Evolutionary conservation across 371 early-diverging fungal genomes (phyloP).

Genomic region (Sporodiniella umbellata): DNA sequence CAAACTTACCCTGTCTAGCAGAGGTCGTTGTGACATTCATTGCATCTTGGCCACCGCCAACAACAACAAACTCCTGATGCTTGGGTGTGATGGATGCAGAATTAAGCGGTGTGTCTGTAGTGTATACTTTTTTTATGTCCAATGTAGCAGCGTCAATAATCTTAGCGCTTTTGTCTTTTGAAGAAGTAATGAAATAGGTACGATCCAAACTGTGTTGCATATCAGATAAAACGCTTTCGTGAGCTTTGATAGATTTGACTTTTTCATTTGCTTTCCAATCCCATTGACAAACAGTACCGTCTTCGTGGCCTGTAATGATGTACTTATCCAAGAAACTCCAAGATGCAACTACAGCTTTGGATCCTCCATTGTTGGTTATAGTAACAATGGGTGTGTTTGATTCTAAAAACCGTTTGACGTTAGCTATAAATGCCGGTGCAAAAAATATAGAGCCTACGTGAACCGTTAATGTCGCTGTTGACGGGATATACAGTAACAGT

Average conservation of each 20-base stretch:
- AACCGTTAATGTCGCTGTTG: slow-evolving; percentile 55
- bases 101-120: slow-evolving; percentile 95
- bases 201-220: slow-evolving; percentile 92
- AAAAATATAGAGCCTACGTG: slow-evolving; percentile 11
- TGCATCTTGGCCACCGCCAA: slow-evolving; percentile 84
- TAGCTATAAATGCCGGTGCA: neutral
- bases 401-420: slow-evolving; percentile 28
- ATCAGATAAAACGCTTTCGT: slow-evolving; percentile 83
- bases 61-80: slow-evolving; percentile 71
- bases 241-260: slow-evolving; percentile 64
- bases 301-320: slow-evolving; percentile 90
- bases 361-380: slow-evolving; percentile 65
- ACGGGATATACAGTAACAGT: slow-evolving; percentile 80
- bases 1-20: slow-evolving; percentile 96
- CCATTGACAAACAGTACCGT: slow-evolving; percentile 87
- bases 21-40: slow-evolving; percentile 96
- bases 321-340: slow-evolving; percentile 92
- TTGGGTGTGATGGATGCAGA: slow-evolving; percentile 92
- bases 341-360: slow-evolving; percentile 90
- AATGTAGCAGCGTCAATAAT: slow-evolving; percentile 88
- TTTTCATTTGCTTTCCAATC: slow-evolving; percentile 78
- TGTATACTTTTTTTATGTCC: slow-evolving; percentile 79
- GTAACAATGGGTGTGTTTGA: slow-evolving; percentile 71
- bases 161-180: slow-evolving; percentile 94
- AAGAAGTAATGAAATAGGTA: slow-evolving; percentile 95